Conservation (phyloP, 2,329 filamentous ascomycete species). For the Phyllosticta citribraziliensis region DNA sequence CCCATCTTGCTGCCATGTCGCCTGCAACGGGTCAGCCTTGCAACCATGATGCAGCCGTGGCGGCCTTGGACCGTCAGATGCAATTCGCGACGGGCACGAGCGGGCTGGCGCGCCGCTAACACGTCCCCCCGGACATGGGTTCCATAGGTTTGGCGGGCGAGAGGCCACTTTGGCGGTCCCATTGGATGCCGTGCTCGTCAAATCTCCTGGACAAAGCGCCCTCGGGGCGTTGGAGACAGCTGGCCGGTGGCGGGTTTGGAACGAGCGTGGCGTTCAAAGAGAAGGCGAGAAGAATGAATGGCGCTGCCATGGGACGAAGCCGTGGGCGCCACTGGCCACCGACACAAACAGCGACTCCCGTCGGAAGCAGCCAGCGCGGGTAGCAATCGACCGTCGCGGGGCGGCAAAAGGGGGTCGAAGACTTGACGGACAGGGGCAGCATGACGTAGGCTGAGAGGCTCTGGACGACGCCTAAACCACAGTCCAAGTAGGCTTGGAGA, state of each 20-base stretch:
- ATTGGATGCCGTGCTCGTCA: background rate
- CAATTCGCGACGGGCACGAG: background rate
- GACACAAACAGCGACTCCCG: background rate
- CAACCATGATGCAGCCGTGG: background rate
- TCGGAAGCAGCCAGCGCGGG: background rate
- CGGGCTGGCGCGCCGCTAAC: background rate
- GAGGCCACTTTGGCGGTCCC: background rate
- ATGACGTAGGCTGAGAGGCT: background rate
- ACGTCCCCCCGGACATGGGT: too few relatives aligned
- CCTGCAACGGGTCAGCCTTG: background rate
- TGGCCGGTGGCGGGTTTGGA: background rate
- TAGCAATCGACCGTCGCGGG: background rate
- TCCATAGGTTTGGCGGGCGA: too few relatives aligned
- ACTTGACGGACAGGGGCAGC: background rate
- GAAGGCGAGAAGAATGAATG: background rate
- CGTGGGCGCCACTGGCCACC: background rate
- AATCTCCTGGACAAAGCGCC: background rate
- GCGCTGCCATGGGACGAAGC: background rate
- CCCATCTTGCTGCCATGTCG: background rate
- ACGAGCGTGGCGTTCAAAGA: background rate
- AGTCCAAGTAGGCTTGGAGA: background rate
- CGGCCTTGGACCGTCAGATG: background rate
- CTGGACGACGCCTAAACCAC: background rate
- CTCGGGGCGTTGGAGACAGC: background rate
- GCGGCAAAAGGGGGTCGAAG: background rate